A percentile compares a stretch with the other conserved stretches of the same genome.
These are phyloP conservation scores for Malassezia sp. DNA, from an alignment of 1,284 basidiomycete species.

Conservation along the genomic window DNA sequence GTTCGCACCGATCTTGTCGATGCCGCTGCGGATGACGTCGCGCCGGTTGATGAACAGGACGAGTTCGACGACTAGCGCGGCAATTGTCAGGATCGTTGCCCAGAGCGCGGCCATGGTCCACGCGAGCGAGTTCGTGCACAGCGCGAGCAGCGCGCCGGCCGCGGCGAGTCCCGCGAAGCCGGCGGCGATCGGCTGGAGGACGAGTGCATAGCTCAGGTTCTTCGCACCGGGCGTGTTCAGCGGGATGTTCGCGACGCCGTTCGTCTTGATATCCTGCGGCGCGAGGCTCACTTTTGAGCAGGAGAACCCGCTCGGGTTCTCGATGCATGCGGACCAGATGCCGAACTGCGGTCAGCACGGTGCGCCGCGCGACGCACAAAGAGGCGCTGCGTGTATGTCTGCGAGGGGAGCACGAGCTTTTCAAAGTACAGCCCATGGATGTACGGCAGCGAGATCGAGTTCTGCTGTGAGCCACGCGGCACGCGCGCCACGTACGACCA, in stretches of 20 bases:
- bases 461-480: background rate
- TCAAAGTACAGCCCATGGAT: conserved; percentile 35
- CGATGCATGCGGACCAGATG: conserved; percentile 20
- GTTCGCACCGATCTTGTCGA: conserved; percentile 8
- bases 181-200: conserved; percentile 32
- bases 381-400: too few relatives aligned
- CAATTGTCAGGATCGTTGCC: conserved; percentile 27
- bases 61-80: conserved; percentile 27
- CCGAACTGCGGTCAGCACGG: conserved; percentile 27
- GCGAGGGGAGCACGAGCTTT: conserved; percentile 17
- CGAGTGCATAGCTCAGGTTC: conserved; percentile 29
- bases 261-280: conserved; percentile 1
- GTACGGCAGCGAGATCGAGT: conserved; percentile 27
- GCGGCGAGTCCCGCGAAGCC: conserved; percentile 32
- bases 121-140: conserved; percentile 31
- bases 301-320: conserved; percentile 14
- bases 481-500: conserved; percentile 19
- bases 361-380: too few relatives aligned
- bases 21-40: too few relatives aligned
- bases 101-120: conserved; percentile 29
- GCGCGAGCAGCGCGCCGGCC: conserved; percentile 27
- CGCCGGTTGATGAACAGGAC: conserved; percentile 28
- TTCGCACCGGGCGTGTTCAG: conserved; percentile 19
- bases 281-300: too few relatives aligned
- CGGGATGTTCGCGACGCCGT: too few relatives aligned